These are phyloP conservation scores for Phycomyces blakesleeanus DNA, from an alignment of 192 early-diverging fungal species.

Conservation along the genomic window DNA sequence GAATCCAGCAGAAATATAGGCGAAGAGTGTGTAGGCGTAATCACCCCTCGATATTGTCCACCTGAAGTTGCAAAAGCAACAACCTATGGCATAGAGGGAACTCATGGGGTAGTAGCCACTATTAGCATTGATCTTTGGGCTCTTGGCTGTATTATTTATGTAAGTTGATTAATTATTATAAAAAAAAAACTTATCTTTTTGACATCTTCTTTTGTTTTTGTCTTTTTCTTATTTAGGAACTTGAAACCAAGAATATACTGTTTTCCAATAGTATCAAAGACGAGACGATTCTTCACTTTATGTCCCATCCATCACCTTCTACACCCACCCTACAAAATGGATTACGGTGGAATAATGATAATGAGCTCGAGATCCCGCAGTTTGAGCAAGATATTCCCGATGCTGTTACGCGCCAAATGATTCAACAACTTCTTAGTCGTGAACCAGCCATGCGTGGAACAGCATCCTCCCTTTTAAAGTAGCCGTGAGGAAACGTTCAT, in stretches of 20 bases:
- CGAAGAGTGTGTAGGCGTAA: conserved; percentile 46
- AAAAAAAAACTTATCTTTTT: neutral
- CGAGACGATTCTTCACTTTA: conserved; percentile 46
- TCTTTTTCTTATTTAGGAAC: conserved; percentile 26
- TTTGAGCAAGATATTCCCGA: conserved; percentile 39
- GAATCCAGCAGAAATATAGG: conserved; percentile 41
- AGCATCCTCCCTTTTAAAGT: conserved; percentile 35
- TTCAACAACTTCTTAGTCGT: conserved; percentile 36
- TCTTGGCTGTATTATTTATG: conserved; percentile 47
- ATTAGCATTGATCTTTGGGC: conserved; percentile 49
- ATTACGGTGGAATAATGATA: conserved; percentile 35
- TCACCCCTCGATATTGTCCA: conserved; percentile 47
- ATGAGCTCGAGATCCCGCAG: conserved; percentile 39
- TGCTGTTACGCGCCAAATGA: conserved; percentile 30
- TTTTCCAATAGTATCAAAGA: conserved; percentile 41
- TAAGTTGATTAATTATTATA: conserved; percentile 15
- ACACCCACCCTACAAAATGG: conserved; percentile 43
- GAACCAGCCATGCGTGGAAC: conserved; percentile 40
- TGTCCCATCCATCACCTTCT: conserved; percentile 44
- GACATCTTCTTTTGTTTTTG: neutral
- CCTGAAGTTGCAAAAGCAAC: conserved; percentile 50
- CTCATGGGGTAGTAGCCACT: conserved; percentile 42
- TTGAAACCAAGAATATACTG: conserved; percentile 41
- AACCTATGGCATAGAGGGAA: conserved; percentile 36
- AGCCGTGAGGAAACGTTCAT: too few species aligned